Conservation (phyloP, 2,329 filamentous ascomycete genomes). For the Sporothrix variecibatus region DNA sequence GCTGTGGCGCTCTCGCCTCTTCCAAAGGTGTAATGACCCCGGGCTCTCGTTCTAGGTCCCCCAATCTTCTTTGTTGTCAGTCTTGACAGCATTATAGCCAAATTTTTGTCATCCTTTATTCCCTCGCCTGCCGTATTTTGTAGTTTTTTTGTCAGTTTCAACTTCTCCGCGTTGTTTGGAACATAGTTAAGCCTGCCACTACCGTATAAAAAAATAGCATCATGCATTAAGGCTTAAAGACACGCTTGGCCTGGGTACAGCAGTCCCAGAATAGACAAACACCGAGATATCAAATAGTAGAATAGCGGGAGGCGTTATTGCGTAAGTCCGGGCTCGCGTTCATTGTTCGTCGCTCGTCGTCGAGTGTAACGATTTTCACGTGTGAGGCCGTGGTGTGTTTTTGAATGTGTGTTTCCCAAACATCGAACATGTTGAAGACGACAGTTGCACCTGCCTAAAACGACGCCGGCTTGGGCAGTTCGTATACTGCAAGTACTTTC, state of each 20-base stretch:
- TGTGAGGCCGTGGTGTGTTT: neutral
- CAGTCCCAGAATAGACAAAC: neutral
- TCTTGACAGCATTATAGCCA: neutral
- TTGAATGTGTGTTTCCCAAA: neutral
- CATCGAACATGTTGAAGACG: neutral
- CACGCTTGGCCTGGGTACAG: neutral
- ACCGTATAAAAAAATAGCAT: neutral
- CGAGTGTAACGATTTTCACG: neutral
- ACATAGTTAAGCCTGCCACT: neutral
- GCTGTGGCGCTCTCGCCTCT: neutral
- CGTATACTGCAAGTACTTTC: neutral
- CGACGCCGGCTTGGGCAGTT: neutral
- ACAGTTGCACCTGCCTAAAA: neutral
- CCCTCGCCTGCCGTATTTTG: neutral
- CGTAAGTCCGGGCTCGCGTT: neutral
- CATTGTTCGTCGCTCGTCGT: neutral
- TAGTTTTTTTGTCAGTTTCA: neutral
- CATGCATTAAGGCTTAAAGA: neutral
- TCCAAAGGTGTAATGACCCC: neutral
- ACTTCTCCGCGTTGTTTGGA: neutral
- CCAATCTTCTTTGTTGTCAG: neutral
- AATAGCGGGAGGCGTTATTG: neutral
- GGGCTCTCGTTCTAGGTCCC: neutral
- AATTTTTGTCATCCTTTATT: neutral
- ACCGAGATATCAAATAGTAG: neutral